A percentile compares a stretch with the other conserved stretches of the same genome.
These are phyloP conservation scores for Avena eriantha DNA, from an alignment of 176 grass and related monocot genomes.

Conservation along the genomic window DNA sequence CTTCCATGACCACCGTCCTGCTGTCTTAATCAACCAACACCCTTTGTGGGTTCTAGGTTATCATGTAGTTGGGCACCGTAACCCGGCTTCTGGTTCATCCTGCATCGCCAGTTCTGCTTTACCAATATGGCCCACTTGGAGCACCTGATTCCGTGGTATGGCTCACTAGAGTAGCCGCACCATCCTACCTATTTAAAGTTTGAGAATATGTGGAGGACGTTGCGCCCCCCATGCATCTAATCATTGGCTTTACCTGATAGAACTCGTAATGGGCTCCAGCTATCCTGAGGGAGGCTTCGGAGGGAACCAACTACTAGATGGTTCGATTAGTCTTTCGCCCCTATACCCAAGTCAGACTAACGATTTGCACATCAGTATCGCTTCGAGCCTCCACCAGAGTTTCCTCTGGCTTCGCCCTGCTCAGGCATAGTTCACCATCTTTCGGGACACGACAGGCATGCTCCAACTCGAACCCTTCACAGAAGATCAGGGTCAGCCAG, in stretches of 20 bases:
- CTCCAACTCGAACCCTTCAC: constrained; percentile 77
- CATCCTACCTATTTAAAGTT: too few species aligned
- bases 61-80: too few species aligned
- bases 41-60: too few species aligned
- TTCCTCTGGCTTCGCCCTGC: constrained; percentile 54
- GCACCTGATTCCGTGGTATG: too few species aligned
- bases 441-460: constrained; percentile 56
- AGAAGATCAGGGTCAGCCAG: constrained; percentile 61
- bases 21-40: too few species aligned
- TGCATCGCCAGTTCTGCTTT: too few species aligned
- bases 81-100: too few species aligned
- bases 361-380: constrained; percentile 83
- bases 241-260: constrained; percentile 29
- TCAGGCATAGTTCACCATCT: constrained; percentile 75
- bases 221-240: too few species aligned
- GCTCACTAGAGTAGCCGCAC: too few species aligned
- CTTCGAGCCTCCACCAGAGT: constrained; percentile 90
- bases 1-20: too few species aligned
- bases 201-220: too few species aligned
- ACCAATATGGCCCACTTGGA: too few species aligned
- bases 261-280: constrained; percentile 66
- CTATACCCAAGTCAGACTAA: constrained; percentile 93
- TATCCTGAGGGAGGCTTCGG: constrained; percentile 68
- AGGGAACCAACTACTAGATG: constrained; percentile 91
- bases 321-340: constrained; percentile 95